Conservation (phyloP, 805 yeast species). For the Cyberlindnera petersonii region DNA sequence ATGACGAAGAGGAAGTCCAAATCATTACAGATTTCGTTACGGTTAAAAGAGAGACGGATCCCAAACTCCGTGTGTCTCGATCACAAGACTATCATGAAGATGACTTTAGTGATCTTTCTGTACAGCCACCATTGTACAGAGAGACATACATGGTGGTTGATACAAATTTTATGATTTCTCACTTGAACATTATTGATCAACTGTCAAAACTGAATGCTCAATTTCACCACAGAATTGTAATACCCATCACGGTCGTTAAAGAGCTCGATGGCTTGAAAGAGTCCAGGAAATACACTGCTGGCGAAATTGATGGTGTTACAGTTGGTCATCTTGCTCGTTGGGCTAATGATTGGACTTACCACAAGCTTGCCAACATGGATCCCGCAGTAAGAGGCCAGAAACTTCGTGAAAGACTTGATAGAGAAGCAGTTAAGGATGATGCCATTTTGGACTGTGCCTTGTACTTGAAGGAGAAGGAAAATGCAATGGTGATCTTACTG, state of each 20-base stretch:
- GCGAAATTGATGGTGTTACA: conserved; percentile 25
- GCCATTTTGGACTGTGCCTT: conserved; percentile 82
- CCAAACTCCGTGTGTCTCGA: neutral
- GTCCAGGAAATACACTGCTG: conserved; percentile 28
- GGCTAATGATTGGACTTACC: conserved; percentile 78
- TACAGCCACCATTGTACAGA: conserved; percentile 8
- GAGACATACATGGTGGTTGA: conserved; percentile 59
- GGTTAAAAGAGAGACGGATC: conserved; percentile 18
- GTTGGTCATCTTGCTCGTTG: conserved; percentile 59
- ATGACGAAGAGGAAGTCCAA: conserved; percentile 41
- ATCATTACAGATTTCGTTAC: conserved; percentile 40
- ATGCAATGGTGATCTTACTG: conserved; percentile 52
- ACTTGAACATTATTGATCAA: conserved; percentile 54
- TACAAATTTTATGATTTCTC: conserved; percentile 77
- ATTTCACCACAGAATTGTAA: conserved; percentile 49
- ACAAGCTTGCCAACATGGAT: conserved; percentile 47
- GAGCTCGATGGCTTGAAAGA: conserved; percentile 84
- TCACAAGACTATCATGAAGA: neutral
- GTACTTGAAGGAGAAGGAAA: conserved; percentile 43
- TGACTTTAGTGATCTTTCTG: conserved; percentile 8
- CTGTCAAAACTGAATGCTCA: conserved; percentile 37
- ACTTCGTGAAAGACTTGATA: conserved; percentile 47
- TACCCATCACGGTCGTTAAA: conserved; percentile 66
- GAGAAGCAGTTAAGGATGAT: conserved; percentile 58
- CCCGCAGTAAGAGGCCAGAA: conserved; percentile 63